A percentile compares a stretch with the other conserved stretches of the same genome.
phyloP scores from a whole-genome alignment of 139 green algal species.

The Coccomyxa sp. region DNA sequence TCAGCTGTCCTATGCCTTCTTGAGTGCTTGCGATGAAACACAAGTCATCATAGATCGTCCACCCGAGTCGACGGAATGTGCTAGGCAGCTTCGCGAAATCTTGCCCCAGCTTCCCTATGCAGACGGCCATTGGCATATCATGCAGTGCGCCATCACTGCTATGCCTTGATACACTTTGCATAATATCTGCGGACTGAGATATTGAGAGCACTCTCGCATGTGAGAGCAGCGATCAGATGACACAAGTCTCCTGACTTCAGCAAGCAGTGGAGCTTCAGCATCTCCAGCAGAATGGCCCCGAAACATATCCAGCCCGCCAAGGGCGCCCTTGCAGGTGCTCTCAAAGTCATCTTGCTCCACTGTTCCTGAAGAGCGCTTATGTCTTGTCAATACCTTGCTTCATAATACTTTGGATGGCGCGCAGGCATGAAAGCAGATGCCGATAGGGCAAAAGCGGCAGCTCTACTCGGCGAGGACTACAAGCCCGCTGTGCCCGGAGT shows the following conservation, averaged over 20 bases:
- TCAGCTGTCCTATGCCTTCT: no score
- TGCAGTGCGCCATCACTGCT: no score
- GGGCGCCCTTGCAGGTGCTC: constrained; percentile 14
- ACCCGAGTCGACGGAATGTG: no score
- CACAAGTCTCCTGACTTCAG: neutral
- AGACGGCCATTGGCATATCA: no score
- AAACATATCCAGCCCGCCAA: constrained; percentile 12
- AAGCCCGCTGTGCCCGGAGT: constrained; percentile 6
- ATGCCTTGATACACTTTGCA: no score
- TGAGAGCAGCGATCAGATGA: no score
- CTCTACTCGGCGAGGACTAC: neutral
- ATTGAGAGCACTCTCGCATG: no score
- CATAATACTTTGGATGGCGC: neutral
- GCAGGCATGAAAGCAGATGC: constrained; percentile 15
- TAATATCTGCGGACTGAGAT: no score
- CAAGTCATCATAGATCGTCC: no score
- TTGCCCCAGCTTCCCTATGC: no score
- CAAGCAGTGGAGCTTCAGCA: neutral
- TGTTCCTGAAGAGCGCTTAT: neutral
- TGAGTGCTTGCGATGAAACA: no score
- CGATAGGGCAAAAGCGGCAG: constrained; percentile 3
- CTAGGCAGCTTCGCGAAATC: no score
- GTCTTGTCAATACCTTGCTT: neutral
- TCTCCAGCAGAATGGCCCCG: neutral
- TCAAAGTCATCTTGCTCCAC: neutral